Evolutionary conservation across 257 asterid genomes (phyloP).

Genomic region (Penstemon newberryi): DNA sequence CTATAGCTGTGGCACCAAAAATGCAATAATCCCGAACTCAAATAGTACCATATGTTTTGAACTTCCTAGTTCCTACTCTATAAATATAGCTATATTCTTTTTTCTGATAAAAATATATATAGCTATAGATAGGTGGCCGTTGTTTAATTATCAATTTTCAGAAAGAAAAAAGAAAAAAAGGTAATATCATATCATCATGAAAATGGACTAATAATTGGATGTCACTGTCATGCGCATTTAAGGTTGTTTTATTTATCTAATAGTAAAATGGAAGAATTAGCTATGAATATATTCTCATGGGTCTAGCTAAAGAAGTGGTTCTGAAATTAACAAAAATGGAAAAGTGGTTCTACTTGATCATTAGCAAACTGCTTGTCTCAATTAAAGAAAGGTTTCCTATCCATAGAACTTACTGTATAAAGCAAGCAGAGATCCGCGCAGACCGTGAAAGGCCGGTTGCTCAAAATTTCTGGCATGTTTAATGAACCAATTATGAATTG

Average conservation of each 20-base stretch:
- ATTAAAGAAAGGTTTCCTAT: background rate
- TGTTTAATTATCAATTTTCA: background rate
- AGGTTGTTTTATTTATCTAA: no score
- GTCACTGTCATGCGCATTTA: background rate
- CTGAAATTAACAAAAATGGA: background rate
- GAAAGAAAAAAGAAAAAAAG: no score
- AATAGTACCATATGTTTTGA: no score
- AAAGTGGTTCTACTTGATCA: background rate
- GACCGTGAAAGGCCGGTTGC: background rate
- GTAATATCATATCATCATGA: background rate
- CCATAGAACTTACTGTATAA: background rate
- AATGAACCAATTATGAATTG: conserved; percentile 29
- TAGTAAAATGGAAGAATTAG: no score
- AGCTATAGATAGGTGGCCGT: no score
- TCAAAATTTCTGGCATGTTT: conserved; percentile 33
- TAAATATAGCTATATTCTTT: no score
- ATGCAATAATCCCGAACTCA: no score
- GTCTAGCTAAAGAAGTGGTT: background rate
- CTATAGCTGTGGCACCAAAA: no score
- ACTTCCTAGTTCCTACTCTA: no score
- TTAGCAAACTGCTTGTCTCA: conserved; percentile 1
- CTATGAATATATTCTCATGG: background rate
- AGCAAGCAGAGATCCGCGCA: background rate
- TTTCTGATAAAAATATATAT: no score
- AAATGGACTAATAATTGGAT: background rate